A percentile compares a stretch with the other conserved stretches of the same genome.
phyloP scores from a whole-genome alignment of 2,329 filamentous ascomycete genomes.

The Herpotrichia juniperi region DNA sequence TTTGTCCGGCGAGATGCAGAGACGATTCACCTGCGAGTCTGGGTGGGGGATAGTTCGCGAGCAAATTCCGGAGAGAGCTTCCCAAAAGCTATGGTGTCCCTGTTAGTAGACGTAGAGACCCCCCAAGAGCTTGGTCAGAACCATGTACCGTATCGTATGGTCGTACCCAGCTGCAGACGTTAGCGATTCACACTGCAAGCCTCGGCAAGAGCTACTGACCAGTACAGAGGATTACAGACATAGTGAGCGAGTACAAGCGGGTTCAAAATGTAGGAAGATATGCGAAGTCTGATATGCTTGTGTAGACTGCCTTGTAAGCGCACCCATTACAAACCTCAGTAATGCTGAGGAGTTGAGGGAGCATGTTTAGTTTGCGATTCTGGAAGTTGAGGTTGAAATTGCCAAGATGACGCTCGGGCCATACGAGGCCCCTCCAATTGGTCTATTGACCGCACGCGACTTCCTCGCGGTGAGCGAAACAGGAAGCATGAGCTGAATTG shows the following conservation, averaged over 20 bases:
- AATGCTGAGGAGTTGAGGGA: neutral
- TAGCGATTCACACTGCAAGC: slow-evolving; percentile 17
- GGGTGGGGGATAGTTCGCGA: slow-evolving; percentile 97
- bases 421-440: slow-evolving; percentile 4
- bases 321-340: neutral
- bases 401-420: slow-evolving; percentile 6
- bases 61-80: slow-evolving; percentile 96
- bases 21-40: slow-evolving; percentile 96
- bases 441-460: neutral
- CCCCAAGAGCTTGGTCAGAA: neutral
- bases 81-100: slow-evolving; percentile 78
- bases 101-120: slow-evolving; percentile 6
- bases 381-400: neutral
- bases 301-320: neutral
- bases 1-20: slow-evolving; percentile 98
- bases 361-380: neutral
- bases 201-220: slow-evolving; percentile 52
- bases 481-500: neutral
- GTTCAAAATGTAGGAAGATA: neutral
- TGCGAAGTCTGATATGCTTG: neutral
- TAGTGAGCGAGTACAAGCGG: slow-evolving; percentile 31
- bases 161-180: slow-evolving; percentile 69
- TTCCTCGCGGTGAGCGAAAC: neutral
- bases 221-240: slow-evolving; percentile 73
- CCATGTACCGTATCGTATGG: slow-evolving; percentile 72